Evolutionary conservation across 352 stramenopile species (phyloP), one percentile per base, ranked within the genome.

Genomic region (Phytophthora tentaculata): DNA sequence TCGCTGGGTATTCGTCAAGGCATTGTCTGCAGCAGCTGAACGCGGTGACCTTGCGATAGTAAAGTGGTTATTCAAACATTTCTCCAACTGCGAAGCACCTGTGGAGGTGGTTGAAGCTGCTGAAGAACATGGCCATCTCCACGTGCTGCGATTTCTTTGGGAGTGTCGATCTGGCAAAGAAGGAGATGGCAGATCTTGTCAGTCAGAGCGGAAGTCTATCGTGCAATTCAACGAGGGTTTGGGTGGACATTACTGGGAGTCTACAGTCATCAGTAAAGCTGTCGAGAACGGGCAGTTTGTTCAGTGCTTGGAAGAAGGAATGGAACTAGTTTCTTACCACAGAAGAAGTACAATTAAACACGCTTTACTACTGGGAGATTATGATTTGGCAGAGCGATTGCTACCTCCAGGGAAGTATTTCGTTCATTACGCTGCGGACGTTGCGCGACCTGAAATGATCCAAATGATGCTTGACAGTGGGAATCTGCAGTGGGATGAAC

Each of bases 1-100:
- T 23, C 47, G 24, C 12, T 54, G 50, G 60, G 39, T 55, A 17
- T 67, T 67, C 6, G 13, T 17, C 4, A 39, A 61, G 26, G 28
- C 60, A 6, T 14, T 67, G 16, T 43, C 45, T 24, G 26, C 24
- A 23, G 60, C 50, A 16, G 50, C 50, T 8, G 22, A 13, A 9
- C 39, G 39, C 41, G 50, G 50, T 2, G 50, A 61, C 22, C 5
- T 61, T 10, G 1, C 8, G n/a, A 22, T 55, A 14, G 14, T 61
- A 9, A 24, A 67, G 60, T 65, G 58, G 58, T 9, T 65, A 14
- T 44, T 65, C 24, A 37, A 26, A 0, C 48, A 65, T 23, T 65
- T 65, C 47, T 23, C n/a, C 8, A 37, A 39, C 12, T 65, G 58
- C 43, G 24, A 53, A 19, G 58, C 24, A 1, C 48, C 58, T 20